These are phyloP conservation scores for Coemansia sp. DNA, from an alignment of 192 early-diverging fungal genomes.

Conservation along the genomic window DNA sequence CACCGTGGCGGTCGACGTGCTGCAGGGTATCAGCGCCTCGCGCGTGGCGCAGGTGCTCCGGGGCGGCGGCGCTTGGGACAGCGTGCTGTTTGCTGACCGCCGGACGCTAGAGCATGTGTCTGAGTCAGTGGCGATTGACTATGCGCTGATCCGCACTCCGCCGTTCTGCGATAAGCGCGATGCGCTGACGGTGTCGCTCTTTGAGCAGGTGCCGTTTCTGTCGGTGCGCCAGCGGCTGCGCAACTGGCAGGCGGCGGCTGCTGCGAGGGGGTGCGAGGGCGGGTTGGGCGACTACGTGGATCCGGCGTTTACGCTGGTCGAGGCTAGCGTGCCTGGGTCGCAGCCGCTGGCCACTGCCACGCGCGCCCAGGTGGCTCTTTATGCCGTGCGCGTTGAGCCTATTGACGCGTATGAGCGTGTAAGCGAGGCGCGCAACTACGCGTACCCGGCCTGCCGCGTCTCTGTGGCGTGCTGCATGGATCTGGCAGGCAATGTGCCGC, in stretches of 20 bases:
- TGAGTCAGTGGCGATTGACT: constrained; percentile 16
- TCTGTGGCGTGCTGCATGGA: constrained; percentile 45
- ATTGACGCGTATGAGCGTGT: constrained; percentile 52
- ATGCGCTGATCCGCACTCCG: constrained; percentile 27
- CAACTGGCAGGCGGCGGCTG: constrained; percentile 25
- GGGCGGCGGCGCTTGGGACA: constrained; percentile 23
- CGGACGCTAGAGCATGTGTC: constrained; percentile 28
- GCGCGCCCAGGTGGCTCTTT: constrained; percentile 31
- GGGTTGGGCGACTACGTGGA: constrained; percentile 31
- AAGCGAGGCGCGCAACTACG: constrained; percentile 8
- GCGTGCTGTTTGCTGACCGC: constrained; percentile 23
- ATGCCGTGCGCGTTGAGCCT: constrained; percentile 41
- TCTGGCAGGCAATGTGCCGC: constrained; percentile 38
- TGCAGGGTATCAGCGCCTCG: constrained; percentile 22
- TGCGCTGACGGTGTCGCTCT: constrained; percentile 26
- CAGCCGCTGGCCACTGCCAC: constrained; percentile 36
- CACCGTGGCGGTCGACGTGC: constrained; percentile 23
- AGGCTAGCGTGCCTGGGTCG: constrained; percentile 52
- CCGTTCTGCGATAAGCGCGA: constrained; percentile 38
- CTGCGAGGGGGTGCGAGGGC: not conserved
- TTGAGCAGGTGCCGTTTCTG: constrained; percentile 23
- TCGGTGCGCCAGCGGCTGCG: constrained; percentile 37
- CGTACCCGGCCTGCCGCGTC: constrained; percentile 38
- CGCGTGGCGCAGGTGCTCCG: constrained; percentile 13
- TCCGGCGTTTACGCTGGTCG: constrained; percentile 33